phyloP scores from a whole-genome alignment of 2,329 filamentous ascomycete genomes.

The Orbilia quercus region DNA sequence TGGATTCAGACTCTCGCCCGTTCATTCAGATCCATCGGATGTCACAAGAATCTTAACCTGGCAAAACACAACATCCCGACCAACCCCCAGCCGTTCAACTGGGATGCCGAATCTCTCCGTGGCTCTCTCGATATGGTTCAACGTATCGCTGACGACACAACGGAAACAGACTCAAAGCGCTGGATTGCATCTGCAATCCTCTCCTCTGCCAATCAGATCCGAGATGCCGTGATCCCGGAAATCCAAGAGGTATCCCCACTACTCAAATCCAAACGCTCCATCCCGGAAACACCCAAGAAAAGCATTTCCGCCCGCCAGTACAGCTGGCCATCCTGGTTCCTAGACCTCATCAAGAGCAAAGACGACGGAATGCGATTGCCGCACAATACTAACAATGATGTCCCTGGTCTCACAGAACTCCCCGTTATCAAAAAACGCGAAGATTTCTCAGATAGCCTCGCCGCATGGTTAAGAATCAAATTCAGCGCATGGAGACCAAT shows the following conservation, averaged over 20 bases:
- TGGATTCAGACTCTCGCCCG: background rate
- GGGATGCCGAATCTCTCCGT: conserved; percentile 3
- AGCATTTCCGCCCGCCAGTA: no score
- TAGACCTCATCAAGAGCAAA: no score
- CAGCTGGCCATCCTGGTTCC: no score
- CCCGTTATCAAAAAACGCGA: no score
- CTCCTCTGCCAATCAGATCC: background rate
- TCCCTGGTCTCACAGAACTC: no score
- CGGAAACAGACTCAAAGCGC: conserved; percentile 3
- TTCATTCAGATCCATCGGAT: background rate
- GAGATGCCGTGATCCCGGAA: background rate
- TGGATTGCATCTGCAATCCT: background rate
- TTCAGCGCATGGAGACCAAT: no score
- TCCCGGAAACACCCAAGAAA: no score
- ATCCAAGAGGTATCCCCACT: background rate
- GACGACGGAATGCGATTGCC: no score
- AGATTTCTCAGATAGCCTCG: no score
- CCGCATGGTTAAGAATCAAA: no score
- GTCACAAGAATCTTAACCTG: background rate
- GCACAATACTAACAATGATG: no score
- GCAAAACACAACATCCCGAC: background rate
- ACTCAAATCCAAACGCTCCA: no score
- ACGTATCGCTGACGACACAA: conserved; percentile 9
- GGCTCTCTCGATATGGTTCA: background rate
- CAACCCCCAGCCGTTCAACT: background rate